phyloP scores from a whole-genome alignment of 192 early-diverging fungal species.

The Jimgerdemannia lactiflua region DNA sequence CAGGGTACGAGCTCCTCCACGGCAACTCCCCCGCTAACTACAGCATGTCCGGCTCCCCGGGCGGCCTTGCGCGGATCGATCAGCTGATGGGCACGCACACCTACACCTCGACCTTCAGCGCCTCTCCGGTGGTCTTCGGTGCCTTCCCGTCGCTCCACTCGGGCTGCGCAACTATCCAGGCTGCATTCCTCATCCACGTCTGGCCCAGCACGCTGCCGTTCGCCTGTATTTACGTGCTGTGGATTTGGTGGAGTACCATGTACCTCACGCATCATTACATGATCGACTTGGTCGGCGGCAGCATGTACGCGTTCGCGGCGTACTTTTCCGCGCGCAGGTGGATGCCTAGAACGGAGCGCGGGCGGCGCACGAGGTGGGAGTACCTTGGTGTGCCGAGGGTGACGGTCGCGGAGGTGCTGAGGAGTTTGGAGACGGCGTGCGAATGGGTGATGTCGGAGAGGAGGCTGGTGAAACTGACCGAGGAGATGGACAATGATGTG shows the following conservation, averaged over 20 bases:
- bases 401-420: conserved; percentile 6
- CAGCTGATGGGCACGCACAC: conserved; percentile 58
- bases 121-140: conserved; percentile 71
- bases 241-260: conserved; percentile 83
- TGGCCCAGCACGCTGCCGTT: conserved; percentile 43
- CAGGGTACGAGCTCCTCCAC: conserved; percentile 69
- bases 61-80: conserved; percentile 66
- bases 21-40: conserved; percentile 62
- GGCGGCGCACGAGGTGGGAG: conserved; percentile 25
- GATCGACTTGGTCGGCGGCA: conserved; percentile 65
- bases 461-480: background rate
- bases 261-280: conserved; percentile 76
- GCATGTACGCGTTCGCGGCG: conserved; percentile 57
- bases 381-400: conserved; percentile 22
- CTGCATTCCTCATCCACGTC: conserved; percentile 52
- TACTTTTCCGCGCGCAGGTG: conserved; percentile 47
- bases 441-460: background rate
- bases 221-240: conserved; percentile 52
- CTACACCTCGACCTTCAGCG: conserved; percentile 61
- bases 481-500: background rate
- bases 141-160: conserved; percentile 76
- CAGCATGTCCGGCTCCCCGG: conserved; percentile 64
- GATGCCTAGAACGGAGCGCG: conserved; percentile 34
- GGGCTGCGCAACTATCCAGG: conserved; percentile 62
- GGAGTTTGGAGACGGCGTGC: conserved; percentile 10